phyloP scores from a whole-genome alignment of 2,329 filamentous ascomycete genomes.

The Graphiopsis chlorocephala region DNA sequence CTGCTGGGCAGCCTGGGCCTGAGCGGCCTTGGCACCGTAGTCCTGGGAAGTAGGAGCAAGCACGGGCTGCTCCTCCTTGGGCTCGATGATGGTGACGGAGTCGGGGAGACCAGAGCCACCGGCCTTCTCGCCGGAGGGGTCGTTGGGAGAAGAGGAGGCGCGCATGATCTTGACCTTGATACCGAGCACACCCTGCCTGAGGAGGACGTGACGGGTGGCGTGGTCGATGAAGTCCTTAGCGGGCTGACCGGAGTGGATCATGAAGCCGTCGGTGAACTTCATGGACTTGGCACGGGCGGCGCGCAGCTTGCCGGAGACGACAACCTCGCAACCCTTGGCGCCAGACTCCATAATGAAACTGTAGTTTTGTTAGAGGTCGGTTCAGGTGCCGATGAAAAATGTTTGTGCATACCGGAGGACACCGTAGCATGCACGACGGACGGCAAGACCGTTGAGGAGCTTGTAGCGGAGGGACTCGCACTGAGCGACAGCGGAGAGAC shows the following conservation, averaged over 20 bases:
- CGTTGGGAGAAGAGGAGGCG: slow-evolving; percentile 62
- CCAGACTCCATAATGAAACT: slow-evolving; percentile 99
- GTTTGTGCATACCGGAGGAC: slow-evolving; percentile 59
- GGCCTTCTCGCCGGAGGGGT: slow-evolving; percentile 98
- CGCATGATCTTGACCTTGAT: slow-evolving; percentile 99
- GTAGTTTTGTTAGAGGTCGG: slow-evolving; percentile 14
- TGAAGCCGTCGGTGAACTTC: slow-evolving; percentile 99
- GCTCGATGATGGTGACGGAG: slow-evolving; percentile 99
- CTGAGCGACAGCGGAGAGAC: slow-evolving; percentile 98
- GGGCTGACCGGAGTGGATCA: slow-evolving; percentile 99
- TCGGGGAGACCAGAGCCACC: slow-evolving; percentile 97
- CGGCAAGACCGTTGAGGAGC: slow-evolving; percentile 98
- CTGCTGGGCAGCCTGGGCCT: slow-evolving; percentile 61
- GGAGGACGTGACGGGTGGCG: slow-evolving; percentile 97
- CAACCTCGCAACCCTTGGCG: slow-evolving; percentile 99
- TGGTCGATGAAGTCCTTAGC: slow-evolving; percentile 99
- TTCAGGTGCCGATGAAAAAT: neutral
- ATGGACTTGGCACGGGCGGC: slow-evolving; percentile 99
- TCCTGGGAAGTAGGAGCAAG: slow-evolving; percentile 96
- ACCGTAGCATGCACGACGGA: slow-evolving; percentile 99
- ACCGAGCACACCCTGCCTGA: slow-evolving; percentile 98
- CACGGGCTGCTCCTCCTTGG: slow-evolving; percentile 97
- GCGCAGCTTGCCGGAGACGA: slow-evolving; percentile 98
- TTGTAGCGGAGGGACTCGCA: slow-evolving; percentile 99
- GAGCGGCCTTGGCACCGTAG: slow-evolving; percentile 89